Conservation (phyloP, 2,329 filamentous ascomycete species). For the Ophiostoma perfectum region DNA sequence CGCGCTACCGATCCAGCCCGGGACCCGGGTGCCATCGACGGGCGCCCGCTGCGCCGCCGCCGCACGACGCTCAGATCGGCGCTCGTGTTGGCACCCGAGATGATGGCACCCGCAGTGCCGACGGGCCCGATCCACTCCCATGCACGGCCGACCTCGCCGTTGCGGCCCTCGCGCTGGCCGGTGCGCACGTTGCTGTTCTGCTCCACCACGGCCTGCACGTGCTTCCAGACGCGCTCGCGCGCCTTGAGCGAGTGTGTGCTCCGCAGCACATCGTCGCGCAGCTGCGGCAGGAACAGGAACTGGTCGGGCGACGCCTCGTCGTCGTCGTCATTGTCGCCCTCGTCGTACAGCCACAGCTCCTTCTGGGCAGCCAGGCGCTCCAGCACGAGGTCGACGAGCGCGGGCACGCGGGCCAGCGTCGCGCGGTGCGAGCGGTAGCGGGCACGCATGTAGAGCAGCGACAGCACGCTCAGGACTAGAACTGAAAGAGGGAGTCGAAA, state of each 20-base stretch:
- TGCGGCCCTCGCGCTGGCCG: slow-evolving; percentile 61
- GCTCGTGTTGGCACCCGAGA: slow-evolving; percentile 30
- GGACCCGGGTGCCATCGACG: slow-evolving; percentile 40
- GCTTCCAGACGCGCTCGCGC: slow-evolving; percentile 76
- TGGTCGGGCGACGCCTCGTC: slow-evolving; percentile 58
- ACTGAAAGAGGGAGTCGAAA: slow-evolving; percentile 79
- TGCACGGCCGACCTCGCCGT: slow-evolving; percentile 59
- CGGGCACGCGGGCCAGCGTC: slow-evolving; percentile 68
- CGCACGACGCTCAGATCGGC: slow-evolving; percentile 28
- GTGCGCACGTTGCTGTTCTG: slow-evolving; percentile 87
- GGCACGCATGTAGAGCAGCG: slow-evolving; percentile 58
- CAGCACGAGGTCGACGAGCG: slow-evolving; percentile 76
- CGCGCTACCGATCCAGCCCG: slow-evolving; percentile 32
- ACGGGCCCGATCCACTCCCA: slow-evolving; percentile 66
- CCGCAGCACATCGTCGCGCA: slow-evolving; percentile 84
- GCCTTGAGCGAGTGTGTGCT: slow-evolving; percentile 71
- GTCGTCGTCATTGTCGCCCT: slow-evolving; percentile 31
- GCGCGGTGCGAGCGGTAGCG: slow-evolving; percentile 58
- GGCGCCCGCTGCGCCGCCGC: slow-evolving; percentile 48
- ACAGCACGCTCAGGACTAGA: slow-evolving; percentile 48
- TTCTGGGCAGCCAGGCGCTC: slow-evolving; percentile 78
- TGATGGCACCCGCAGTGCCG: slow-evolving; percentile 35
- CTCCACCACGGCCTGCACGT: slow-evolving; percentile 79
- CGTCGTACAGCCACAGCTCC: slow-evolving; percentile 60
- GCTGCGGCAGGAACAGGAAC: slow-evolving; percentile 80